Base-by-base conservation (phyloP, 2,329 filamentous ascomycete genomes). In the Teratosphaeria destructans region DNA sequence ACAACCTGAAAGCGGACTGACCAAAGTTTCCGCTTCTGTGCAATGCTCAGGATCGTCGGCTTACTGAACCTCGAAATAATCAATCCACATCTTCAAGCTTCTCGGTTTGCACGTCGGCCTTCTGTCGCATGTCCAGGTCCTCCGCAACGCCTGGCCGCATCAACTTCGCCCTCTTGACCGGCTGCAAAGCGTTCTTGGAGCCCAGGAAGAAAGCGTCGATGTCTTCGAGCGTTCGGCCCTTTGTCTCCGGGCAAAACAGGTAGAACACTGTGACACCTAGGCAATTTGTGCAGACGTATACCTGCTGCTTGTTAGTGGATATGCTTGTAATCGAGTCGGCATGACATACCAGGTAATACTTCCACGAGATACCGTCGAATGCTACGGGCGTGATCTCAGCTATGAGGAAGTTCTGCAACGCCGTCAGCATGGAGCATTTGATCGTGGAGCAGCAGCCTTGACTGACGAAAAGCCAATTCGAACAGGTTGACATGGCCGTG, bases 281-380 rank as follows among this genome's bases (percentile, higher is more conserved):
- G 62, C 79, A 77, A 49, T 59, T 86, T 70, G 86, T 84, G 53
- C 66, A 67, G 0, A 84, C 83, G 65, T 86, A 88, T 62, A 87
- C 27, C 32, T 32, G 32, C 19, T n/a, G 52, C 27, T 8, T 54
- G 26, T 32, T 12, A 32, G 14, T 14, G 52, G 6, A 54, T 8
- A n/a, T 49, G 43, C 43, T 5, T 19, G 29, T n/a, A 23, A 3
- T 10, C 5, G 6, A 23, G n/a, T 49, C n/a, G 43, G 8, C 8
- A 49, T 19, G 16, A 19, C 43, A 5, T 49, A 59, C 65, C 19
- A 67, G 19, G 32, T 68, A 67, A 57, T 68, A 68, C 58, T 62
- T 66, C 63, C 64, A 68, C 0, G 43, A 47, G 60, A 86, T 86
- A 59, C 74, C 81, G 59, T 78, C 72, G 63, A 85, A 82, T 1